Evolutionary conservation across 2,329 filamentous ascomycete species (phyloP).

Genomic region (Aspergillus viridinutans): DNA sequence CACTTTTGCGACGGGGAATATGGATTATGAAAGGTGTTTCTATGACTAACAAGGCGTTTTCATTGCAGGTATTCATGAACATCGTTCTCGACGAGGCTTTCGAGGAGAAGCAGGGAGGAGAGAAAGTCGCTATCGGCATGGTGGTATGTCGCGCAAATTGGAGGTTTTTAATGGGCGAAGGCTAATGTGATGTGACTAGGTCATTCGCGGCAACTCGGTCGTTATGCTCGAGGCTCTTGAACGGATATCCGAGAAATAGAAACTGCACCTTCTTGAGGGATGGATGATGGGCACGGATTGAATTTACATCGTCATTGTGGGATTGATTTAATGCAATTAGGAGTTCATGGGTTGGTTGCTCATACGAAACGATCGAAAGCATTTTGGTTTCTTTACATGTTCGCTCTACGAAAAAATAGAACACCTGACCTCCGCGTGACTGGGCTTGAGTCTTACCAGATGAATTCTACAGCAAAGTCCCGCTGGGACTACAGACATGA

Average conservation of each 20-base stretch:
- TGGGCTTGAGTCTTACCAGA: neutral
- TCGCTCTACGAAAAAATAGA: constrained; percentile 7
- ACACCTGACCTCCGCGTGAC: neutral
- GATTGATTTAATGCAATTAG: constrained; percentile 28
- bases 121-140: constrained; percentile 89
- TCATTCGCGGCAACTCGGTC: constrained; percentile 96
- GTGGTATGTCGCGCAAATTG: constrained; percentile 57
- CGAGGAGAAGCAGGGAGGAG: constrained; percentile 87
- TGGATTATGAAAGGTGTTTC: constrained; percentile 4
- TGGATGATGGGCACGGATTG: constrained; percentile 14
- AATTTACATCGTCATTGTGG: constrained; percentile 19
- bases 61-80: constrained; percentile 83
- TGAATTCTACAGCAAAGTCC: neutral
- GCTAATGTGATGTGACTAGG: constrained; percentile 45
- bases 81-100: constrained; percentile 96
- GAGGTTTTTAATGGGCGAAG: neutral
- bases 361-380: constrained; percentile 29
- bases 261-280: neutral
- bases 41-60: neutral
- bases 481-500: neutral
- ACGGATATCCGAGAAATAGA: constrained; percentile 42
- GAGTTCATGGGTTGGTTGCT: constrained; percentile 37
- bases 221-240: constrained; percentile 79
- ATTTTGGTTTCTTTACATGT: constrained; percentile 18
- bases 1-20: neutral